Evolutionary conservation across 2,329 filamentous ascomycete genomes (phyloP).

Genomic region (Ambrosiella xylebori): DNA sequence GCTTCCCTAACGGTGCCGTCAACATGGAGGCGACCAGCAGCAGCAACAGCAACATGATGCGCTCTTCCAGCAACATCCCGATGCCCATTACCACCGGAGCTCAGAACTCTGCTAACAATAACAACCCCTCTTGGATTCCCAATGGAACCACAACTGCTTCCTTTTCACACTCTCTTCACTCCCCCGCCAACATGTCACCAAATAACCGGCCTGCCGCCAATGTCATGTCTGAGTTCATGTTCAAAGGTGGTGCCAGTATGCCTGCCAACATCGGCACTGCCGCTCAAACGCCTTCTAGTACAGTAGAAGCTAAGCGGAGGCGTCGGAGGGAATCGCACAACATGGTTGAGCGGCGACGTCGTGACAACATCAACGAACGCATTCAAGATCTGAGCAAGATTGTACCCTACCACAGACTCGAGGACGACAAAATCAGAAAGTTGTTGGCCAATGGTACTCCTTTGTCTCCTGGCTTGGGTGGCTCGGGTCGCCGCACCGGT

Average conservation of each 20-base stretch:
- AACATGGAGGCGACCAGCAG: slow-evolving; percentile 22
- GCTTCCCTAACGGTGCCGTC: slow-evolving; percentile 42
- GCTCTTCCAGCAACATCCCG: background rate
- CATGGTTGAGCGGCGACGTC: slow-evolving; percentile 78
- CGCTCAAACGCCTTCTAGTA: slow-evolving; percentile 20
- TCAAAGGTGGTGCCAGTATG: slow-evolving; percentile 75
- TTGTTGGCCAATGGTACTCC: slow-evolving; percentile 84
- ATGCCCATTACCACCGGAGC: background rate
- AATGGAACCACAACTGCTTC: slow-evolving; percentile 48
- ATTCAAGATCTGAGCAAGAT: slow-evolving; percentile 93
- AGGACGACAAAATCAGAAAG: slow-evolving; percentile 94
- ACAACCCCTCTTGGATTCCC: slow-evolving; percentile 21
- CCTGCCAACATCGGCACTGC: slow-evolving; percentile 59
- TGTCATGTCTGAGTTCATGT: slow-evolving; percentile 77
- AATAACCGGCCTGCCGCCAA: slow-evolving; percentile 43
- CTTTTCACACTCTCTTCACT: slow-evolving; percentile 71
- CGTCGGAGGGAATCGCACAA: slow-evolving; percentile 89
- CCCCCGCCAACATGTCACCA: slow-evolving; percentile 55
- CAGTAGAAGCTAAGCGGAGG: slow-evolving; percentile 47
- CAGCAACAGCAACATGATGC: background rate
- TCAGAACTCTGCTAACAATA: slow-evolving; percentile 23
- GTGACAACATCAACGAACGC: slow-evolving; percentile 96
- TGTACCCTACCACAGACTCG: slow-evolving; percentile 77
- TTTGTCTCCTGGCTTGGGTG: slow-evolving; percentile 72
- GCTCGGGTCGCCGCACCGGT: slow-evolving; percentile 58